Conservation (phyloP, 129 eudicot species). For the Centella asiatica region DNA sequence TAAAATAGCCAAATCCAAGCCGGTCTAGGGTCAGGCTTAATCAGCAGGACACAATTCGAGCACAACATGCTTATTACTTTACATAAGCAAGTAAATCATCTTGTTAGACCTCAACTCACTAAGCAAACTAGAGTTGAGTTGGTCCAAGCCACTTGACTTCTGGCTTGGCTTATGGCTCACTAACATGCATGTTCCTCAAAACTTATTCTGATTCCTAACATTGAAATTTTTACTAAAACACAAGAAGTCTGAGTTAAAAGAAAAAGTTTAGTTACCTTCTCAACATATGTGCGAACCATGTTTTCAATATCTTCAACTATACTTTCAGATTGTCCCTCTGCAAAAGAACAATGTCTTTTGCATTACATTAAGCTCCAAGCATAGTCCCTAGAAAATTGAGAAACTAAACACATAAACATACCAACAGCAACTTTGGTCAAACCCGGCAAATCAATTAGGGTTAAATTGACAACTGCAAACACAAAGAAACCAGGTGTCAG, state of each 20-base stretch:
- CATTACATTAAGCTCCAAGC: slow-evolving; percentile 4
- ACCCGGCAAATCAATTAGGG: slow-evolving; percentile 50
- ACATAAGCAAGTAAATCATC: no score
- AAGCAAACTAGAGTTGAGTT: no score
- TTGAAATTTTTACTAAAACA: no score
- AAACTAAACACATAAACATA: slow-evolving; percentile 14
- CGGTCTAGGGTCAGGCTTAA: no score
- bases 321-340: slow-evolving; percentile 47
- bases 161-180: no score
- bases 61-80: no score
- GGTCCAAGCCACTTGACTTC: no score
- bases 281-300: slow-evolving; percentile 48
- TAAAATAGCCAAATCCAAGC: no score
- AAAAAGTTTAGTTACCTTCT: slow-evolving; percentile 24
- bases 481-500: not conserved
- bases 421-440: slow-evolving; percentile 57
- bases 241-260: not conserved
- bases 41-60: no score
- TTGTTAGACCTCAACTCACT: no score
- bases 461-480: slow-evolving; percentile 44
- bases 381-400: not conserved
- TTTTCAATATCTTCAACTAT: slow-evolving; percentile 53
- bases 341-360: not conserved
- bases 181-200: not conserved
- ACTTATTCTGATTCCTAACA: not conserved